A percentile compares a stretch with the other conserved stretches of the same genome.
Evolutionary conservation across 495 filamentous ascomycete species (phyloP).

Genomic region (Tuber brumale): DNA sequence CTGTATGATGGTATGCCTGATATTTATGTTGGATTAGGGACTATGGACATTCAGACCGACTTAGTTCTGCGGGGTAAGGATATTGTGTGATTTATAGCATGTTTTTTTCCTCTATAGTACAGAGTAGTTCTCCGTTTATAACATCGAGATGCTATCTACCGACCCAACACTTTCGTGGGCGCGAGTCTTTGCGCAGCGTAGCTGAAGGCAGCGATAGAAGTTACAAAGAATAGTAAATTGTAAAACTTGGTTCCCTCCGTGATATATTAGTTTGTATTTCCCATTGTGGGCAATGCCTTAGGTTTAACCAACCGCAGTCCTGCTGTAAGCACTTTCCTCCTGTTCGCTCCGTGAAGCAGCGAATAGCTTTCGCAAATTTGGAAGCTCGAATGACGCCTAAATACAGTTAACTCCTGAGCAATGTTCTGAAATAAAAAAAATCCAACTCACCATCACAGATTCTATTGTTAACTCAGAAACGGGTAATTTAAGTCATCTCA

Average conservation of each 20-base stretch:
- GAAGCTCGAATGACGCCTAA: constrained; percentile 51
- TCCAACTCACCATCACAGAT: neutral
- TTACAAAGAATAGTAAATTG: constrained; percentile 91
- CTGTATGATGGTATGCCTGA: neutral
- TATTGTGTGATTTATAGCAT: neutral
- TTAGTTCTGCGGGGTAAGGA: neutral
- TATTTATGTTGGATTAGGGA: neutral
- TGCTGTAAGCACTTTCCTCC: constrained; percentile 89
- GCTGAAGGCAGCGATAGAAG: constrained; percentile 87
- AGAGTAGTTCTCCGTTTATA: neutral
- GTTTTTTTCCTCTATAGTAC: neutral
- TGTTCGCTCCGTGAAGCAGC: constrained; percentile 89
- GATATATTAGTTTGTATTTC: constrained; percentile 16
- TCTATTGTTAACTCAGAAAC: neutral
- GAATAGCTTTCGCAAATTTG: constrained; percentile 91
- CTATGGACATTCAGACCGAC: neutral
- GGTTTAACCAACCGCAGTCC: constrained; percentile 66
- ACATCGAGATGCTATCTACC: neutral
- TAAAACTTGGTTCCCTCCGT: constrained; percentile 63
- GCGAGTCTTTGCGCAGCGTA: constrained; percentile 63
- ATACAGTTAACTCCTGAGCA: constrained; percentile 5
- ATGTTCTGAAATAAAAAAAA: neutral
- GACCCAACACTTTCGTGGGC: constrained; percentile 12
- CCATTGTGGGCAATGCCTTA: neutral
- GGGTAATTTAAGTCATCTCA: neutral